These are phyloP conservation scores for Aspergillus carbonarius DNA, from an alignment of 2,329 filamentous ascomycete genomes.

Conservation along the genomic window DNA sequence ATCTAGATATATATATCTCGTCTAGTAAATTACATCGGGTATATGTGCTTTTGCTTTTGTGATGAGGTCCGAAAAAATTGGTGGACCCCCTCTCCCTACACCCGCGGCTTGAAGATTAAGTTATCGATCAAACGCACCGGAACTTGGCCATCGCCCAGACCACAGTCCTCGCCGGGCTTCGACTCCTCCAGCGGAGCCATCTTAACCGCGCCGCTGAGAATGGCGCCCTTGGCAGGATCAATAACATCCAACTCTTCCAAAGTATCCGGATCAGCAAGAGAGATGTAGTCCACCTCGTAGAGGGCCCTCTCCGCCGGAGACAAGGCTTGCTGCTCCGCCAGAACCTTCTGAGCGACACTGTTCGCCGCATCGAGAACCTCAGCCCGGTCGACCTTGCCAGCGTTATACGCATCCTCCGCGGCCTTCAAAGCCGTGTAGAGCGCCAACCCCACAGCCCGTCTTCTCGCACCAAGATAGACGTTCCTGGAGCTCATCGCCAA, in stretches of 20 bases:
- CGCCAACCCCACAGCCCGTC: conserved; percentile 70
- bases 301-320: conserved; percentile 60
- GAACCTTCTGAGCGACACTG: conserved; percentile 55
- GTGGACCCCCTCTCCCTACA: not conserved
- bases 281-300: conserved; percentile 90
- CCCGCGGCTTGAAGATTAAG: conserved; percentile 62
- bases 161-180: conserved; percentile 66
- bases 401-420: conserved; percentile 66
- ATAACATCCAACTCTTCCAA: conserved; percentile 75
- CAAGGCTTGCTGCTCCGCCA: conserved; percentile 63
- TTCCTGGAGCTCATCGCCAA: conserved; percentile 91
- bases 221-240: conserved; percentile 69
- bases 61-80: not conserved
- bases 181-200: conserved; percentile 78
- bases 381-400: conserved; percentile 55
- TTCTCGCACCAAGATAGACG: conserved; percentile 78
- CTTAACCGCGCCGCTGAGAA: conserved; percentile 86
- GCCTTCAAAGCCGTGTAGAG: conserved; percentile 67
- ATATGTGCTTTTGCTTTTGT: not conserved
- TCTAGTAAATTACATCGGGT: not conserved
- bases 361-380: conserved; percentile 72
- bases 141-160: conserved; percentile 70
- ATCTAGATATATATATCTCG: not conserved
- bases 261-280: conserved; percentile 79
- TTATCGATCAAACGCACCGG: conserved; percentile 92